Evolutionary conservation across 352 stramenopile species (phyloP), one percentile per base, ranked within the genome.

Genomic region (Globisporangium barbulae): DNA sequence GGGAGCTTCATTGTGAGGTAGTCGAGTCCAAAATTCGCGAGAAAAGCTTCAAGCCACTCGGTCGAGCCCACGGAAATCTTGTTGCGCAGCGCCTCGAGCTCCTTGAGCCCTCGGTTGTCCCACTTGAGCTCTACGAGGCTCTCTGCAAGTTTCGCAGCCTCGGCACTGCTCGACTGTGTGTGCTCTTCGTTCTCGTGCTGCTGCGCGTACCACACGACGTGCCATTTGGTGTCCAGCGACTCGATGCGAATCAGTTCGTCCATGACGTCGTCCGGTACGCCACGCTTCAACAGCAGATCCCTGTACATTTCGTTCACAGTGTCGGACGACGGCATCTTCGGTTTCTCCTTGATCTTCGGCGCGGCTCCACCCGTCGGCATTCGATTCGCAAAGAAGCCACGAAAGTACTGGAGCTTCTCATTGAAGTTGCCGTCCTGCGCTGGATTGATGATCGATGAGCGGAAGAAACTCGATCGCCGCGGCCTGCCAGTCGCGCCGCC

Each of bases 221-320:
- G 80, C 85, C 85, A 94, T 59, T 94, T 94, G n/a, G 85, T 92
- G 48, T 94, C 85, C 2, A 90, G 64, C 49, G 83, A 74, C 59
- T 94, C 85, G 28, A 94, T 94, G 2, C 85, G 85, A 58, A 93
- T 78, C 13, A 94, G 71, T 45, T 94, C 85, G 53, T 94, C 85
- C 77, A 93, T 85, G 0, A 94, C 85, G 54, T 94, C 85, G 41
- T 94, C 85, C 0, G 85, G 85, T 19, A 94, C 85, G 42, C 81
- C 81, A 33, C 85, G 85, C 65, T 93, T 94, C 13, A 84, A 33
- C 39, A 94, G 78, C 53, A 94, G 45, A 3, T 94, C 83, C 0
- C 85, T 72, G 53, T 94, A 94, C 85, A 94, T 94, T 55, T 94
- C 82, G 50, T 94, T 85, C n/a, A 94, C 85, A 0, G 80, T 90